Conservation (phyloP, 805 yeast genomes). For the Pichia nakasei region DNA sequence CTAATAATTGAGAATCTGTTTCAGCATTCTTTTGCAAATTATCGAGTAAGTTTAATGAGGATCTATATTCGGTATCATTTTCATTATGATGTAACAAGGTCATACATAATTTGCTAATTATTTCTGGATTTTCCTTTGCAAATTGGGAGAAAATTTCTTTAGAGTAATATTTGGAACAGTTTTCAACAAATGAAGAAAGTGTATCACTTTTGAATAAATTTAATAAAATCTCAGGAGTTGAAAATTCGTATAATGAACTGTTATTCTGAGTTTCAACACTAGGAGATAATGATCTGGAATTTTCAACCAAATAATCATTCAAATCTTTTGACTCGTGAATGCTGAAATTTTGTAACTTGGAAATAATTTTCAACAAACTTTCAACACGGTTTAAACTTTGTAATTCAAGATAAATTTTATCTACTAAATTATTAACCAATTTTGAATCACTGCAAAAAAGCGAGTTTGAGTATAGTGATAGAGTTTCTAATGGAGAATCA, state of each 20-base stretch:
- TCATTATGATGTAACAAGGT: not conserved
- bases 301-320: constrained; percentile 5
- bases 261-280: constrained; percentile 1
- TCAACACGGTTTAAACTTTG: not conserved
- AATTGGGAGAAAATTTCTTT: constrained; percentile 16
- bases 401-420: constrained; percentile 5
- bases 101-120: constrained; percentile 13
- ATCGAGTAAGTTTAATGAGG: constrained; percentile 9
- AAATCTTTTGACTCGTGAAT: constrained; percentile 10
- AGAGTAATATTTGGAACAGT: constrained; percentile 18
- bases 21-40: constrained; percentile 17
- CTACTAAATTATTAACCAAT: not conserved
- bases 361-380: constrained; percentile 4
- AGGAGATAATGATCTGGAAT: constrained; percentile 7
- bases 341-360: constrained; percentile 8
- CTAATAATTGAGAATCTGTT: constrained; percentile 8
- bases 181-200: constrained; percentile 13
- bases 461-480: constrained; percentile 23
- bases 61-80: not conserved
- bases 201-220: constrained; percentile 25
- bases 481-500: constrained; percentile 25
- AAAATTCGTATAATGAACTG: constrained; percentile 21
- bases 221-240: constrained; percentile 27
- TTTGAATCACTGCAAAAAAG: not conserved
- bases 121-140: constrained; percentile 6